Base-by-base conservation (phyloP, 352 stramenopile genomes). In the Globisporangium ultimum region DNA sequence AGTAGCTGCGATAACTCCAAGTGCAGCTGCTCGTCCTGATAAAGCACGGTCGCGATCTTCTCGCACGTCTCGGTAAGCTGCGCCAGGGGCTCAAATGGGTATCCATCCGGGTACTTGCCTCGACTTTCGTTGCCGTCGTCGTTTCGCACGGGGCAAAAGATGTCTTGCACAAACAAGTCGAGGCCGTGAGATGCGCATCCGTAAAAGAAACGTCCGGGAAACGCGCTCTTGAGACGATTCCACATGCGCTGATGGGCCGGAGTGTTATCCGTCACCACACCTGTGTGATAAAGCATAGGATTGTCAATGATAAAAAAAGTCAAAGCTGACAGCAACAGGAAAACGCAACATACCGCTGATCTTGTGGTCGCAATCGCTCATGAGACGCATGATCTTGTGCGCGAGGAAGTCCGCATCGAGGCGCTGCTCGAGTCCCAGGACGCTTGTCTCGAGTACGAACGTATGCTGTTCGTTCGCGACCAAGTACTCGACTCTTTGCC, bases 151-250 rank as follows among this genome's bases (percentile, higher is more conserved):
- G 8, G 47, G n/a, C 20, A 43, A 32, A 70, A 74, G 14, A 74
- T 68, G 48, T 68, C 48, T 32, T 63, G 38, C 13, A 74, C 42
- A 43, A 74, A 66, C 5, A 68, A 43, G 41, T 60, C 53, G 1
- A 74, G 41, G 5, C 59, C 63, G 21, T 74, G 67, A 6, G 67
- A 64, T 2, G 50, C 63, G 53, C 67, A 74, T 42, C 67, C 67
- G 38, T 71, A 59, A 45, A 74, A 71, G 42, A 74, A 74, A 28
- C 57, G 53, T 43, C 20, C 28, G 0, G 67, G 67, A 32, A 58
- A 71, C 17, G 55, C 53, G 14, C 24, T 21, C 28, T 71, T 70
- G 24, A 71, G 48, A 21, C 63, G 62, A 21, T 47, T 42, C 63
- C 67, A 68, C 63, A 63, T 64, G 40, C 43, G 47, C 41, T 66